These are phyloP conservation scores for Talaromyces sp. DNA, from an alignment of 2,329 filamentous ascomycete genomes.

Conservation along the genomic window DNA sequence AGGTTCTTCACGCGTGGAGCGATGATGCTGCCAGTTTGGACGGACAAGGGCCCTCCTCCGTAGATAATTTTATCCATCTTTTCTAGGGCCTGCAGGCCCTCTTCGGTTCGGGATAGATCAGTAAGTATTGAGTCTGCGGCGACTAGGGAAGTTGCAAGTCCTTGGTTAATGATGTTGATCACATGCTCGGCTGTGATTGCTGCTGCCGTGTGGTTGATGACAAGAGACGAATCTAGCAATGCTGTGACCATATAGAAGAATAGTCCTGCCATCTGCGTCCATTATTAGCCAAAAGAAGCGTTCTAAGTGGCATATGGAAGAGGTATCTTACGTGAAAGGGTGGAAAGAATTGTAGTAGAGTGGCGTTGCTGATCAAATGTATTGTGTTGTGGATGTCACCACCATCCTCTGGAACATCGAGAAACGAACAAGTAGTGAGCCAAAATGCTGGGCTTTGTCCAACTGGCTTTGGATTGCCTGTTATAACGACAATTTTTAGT, in stretches of 20 bases:
- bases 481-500: background rate
- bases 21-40: constrained; percentile 7
- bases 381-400: background rate
- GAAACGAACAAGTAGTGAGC: background rate
- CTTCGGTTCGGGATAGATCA: constrained; percentile 2
- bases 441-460: constrained; percentile 11
- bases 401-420: constrained; percentile 9
- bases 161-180: constrained; percentile 12
- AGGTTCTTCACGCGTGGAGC: constrained; percentile 16
- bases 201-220: constrained; percentile 13
- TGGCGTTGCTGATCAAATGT: background rate
- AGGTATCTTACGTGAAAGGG: constrained; percentile 9
- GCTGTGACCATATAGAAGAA: constrained; percentile 1
- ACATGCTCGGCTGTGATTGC: constrained; percentile 16
- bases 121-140: constrained; percentile 14
- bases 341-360: constrained; percentile 7
- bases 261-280: constrained; percentile 8
- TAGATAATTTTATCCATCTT: constrained; percentile 16
- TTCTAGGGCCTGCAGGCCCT: constrained; percentile 9
- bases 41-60: constrained; percentile 15
- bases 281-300: background rate
- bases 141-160: constrained; percentile 6
- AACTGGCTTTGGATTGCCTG: constrained; percentile 19
- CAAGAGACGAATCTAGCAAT: background rate
- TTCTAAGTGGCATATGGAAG: background rate